Evolutionary conservation across 331 rosid genomes (phyloP).

Genomic region (Stylosanthes scabra): DNA sequence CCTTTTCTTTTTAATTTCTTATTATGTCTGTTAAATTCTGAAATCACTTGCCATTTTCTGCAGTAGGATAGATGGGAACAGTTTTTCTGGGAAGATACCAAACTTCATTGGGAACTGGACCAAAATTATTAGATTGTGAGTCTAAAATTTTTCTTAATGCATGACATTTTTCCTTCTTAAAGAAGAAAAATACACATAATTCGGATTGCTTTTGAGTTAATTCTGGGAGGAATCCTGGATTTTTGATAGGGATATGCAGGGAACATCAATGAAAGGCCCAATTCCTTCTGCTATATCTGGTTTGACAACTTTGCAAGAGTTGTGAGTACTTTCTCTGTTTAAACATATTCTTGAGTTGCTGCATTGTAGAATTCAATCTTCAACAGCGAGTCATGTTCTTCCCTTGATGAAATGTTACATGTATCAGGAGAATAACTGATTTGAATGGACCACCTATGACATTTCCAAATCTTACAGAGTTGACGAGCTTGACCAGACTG

Average conservation of each 20-base stretch:
- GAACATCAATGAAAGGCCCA: conserved; percentile 80
- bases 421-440: conserved; percentile 74
- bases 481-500: conserved; percentile 49
- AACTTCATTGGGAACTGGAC: conserved; percentile 79
- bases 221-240: background rate
- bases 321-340: conserved; percentile 54
- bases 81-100: conserved; percentile 64
- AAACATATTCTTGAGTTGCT: conserved; percentile 8
- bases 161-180: background rate
- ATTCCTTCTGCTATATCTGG: conserved; percentile 62
- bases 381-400: conserved; percentile 26
- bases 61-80: conserved; percentile 84
- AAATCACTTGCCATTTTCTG: conserved; percentile 36
- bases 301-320: conserved; percentile 47
- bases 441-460: conserved; percentile 53
- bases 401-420: conserved; percentile 23
- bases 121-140: conserved; percentile 57
- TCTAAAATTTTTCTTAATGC: conserved; percentile 29
- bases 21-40: background rate
- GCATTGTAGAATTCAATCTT: conserved; percentile 3
- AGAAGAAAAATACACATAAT: conserved; percentile 1
- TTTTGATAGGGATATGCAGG: conserved; percentile 69
- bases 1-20: background rate
- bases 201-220: background rate
- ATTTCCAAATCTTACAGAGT: conserved; percentile 60